phyloP scores from a whole-genome alignment of 805 yeast species.

The Suhomyces sp. region DNA sequence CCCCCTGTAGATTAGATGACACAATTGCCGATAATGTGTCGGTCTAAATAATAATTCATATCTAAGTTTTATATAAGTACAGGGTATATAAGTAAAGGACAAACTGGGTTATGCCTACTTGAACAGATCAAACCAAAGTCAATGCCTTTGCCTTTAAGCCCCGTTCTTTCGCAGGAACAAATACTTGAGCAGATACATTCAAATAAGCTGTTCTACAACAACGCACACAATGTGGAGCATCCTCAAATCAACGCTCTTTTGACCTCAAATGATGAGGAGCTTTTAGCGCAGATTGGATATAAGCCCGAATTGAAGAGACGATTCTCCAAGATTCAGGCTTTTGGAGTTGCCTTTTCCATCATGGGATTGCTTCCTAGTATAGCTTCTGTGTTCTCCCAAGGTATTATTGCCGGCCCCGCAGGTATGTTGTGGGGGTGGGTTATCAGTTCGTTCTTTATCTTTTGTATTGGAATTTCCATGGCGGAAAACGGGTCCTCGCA shows the following conservation, averaged over 20 bases:
- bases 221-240: conserved; percentile 27
- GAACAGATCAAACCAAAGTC: neutral
- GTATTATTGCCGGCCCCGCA: conserved; percentile 28
- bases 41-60: neutral
- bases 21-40: neutral
- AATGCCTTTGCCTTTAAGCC: neutral
- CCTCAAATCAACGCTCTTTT: conserved; percentile 23
- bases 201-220: conserved; percentile 24
- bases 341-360: conserved; percentile 34
- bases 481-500: conserved; percentile 23
- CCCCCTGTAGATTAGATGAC: neutral
- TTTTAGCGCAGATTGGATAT: conserved; percentile 34
- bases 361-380: conserved; percentile 35
- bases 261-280: conserved; percentile 20
- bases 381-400: conserved; percentile 23
- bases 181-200: conserved; percentile 24
- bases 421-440: conserved; percentile 34
- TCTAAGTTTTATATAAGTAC: neutral
- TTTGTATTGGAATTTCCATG: conserved; percentile 29
- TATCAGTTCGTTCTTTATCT: conserved; percentile 22
- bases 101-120: neutral
- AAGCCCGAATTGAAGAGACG: conserved; percentile 30
- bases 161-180: conserved; percentile 17
- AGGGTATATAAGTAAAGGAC: neutral
- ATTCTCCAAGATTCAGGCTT: conserved; percentile 29